These are phyloP conservation scores for Talaromyces borbonicus DNA, from an alignment of 495 filamentous ascomycete genomes.

Conservation along the genomic window DNA sequence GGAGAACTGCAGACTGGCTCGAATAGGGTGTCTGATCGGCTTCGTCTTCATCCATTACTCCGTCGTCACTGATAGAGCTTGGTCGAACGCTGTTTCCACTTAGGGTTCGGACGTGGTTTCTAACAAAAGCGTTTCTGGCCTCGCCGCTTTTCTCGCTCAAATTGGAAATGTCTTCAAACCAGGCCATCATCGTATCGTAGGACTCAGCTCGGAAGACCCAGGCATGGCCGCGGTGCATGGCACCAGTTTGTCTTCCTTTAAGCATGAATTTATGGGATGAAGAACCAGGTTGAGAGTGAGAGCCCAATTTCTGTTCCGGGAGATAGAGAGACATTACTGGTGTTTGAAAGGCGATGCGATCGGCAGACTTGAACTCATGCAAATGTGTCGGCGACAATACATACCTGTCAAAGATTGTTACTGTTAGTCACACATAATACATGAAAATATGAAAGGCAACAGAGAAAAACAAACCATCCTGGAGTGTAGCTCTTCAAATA, in stretches of 20 bases:
- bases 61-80: constrained; percentile 58
- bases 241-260: constrained; percentile 86
- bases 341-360: constrained; percentile 55
- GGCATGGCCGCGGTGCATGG: constrained; percentile 89
- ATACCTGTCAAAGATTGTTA: constrained; percentile 52
- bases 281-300: constrained; percentile 72
- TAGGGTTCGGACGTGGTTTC: constrained; percentile 62
- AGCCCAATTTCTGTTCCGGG: constrained; percentile 88
- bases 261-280: constrained; percentile 97
- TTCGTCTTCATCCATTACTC: constrained; percentile 79
- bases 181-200: constrained; percentile 92
- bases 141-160: constrained; percentile 84
- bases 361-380: constrained; percentile 94
- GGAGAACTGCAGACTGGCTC: constrained; percentile 40
- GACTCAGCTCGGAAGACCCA: constrained; percentile 97
- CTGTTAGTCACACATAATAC: constrained; percentile 21
- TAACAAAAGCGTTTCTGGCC: constrained; percentile 78
- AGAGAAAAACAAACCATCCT: constrained; percentile 61
- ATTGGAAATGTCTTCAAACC: constrained; percentile 86
- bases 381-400: constrained; percentile 92
- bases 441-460: constrained; percentile 1
- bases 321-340: constrained; percentile 96
- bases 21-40: constrained; percentile 66
- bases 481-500: constrained; percentile 97
- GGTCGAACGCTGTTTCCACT: constrained; percentile 59